A percentile compares a stretch with the other conserved stretches of the same genome.
These are phyloP conservation scores for Stipa capillata DNA, from an alignment of 176 grass and related monocot genomes.

Conservation along the genomic window DNA sequence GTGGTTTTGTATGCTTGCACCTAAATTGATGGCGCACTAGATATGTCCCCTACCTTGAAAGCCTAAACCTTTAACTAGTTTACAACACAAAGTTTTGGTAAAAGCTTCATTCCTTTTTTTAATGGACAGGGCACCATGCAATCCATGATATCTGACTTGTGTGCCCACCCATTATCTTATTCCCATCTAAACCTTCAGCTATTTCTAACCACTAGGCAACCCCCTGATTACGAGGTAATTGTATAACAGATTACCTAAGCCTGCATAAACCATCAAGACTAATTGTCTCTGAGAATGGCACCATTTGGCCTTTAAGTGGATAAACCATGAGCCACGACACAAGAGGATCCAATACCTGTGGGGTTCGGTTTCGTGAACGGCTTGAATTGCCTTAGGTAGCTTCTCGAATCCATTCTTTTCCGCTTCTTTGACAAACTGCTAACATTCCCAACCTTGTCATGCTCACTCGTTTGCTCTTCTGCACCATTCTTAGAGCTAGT, in stretches of 20 bases:
- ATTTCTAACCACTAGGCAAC: neutral
- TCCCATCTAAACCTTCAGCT: slow-evolving; percentile 1
- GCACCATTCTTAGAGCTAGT: neutral
- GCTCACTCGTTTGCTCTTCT: neutral
- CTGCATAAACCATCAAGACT: neutral
- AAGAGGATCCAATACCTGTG: slow-evolving; percentile 13
- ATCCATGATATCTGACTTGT: neutral
- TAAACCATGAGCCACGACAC: neutral
- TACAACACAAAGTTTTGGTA: neutral
- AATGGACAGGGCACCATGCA: neutral
- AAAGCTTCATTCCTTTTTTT: neutral
- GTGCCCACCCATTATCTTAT: neutral
- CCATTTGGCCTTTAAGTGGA: neutral
- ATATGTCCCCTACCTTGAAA: neutral
- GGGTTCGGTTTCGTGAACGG: neutral
- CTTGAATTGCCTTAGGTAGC: slow-evolving; percentile 6
- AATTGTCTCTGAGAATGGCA: neutral
- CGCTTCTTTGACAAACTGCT: neutral
- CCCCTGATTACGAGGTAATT: neutral
- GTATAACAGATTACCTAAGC: neutral
- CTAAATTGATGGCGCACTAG: neutral
- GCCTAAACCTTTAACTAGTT: neutral
- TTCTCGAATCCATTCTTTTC: neutral
- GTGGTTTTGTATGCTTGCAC: neutral
- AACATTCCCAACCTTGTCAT: neutral